Conservation (phyloP, 2,329 filamentous ascomycete species). For the Talaromyces amestolkiae region DNA sequence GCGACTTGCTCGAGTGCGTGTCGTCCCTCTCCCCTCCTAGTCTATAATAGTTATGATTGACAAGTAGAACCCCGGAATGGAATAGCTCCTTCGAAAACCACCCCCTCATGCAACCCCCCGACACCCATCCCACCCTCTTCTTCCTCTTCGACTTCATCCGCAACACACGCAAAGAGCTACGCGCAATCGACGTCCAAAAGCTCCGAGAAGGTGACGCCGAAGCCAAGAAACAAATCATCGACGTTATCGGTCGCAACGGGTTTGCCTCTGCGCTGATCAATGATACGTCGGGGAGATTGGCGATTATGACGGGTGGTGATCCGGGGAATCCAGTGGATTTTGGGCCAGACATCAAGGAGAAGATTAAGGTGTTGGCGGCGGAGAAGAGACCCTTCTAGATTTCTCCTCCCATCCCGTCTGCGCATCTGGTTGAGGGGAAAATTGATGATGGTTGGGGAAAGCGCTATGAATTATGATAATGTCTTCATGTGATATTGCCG, state of each 20-base stretch:
- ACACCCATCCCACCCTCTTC: slow-evolving; percentile 30
- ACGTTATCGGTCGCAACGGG: slow-evolving; percentile 30
- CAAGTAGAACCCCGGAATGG: not conserved
- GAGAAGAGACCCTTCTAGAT: not conserved
- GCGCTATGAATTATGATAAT: slow-evolving; percentile 19
- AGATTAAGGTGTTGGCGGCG: slow-evolving; percentile 25
- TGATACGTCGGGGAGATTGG: slow-evolving; percentile 30
- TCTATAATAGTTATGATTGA: not conserved
- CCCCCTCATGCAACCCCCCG: slow-evolving; percentile 33
- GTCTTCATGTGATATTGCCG: not conserved
- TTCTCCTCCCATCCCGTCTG: not conserved
- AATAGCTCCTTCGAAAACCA: slow-evolving; percentile 32
- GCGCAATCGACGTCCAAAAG: slow-evolving; percentile 27
- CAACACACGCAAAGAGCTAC: slow-evolving; percentile 57
- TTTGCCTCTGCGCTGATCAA: slow-evolving; percentile 30
- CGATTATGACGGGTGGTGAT: slow-evolving; percentile 31
- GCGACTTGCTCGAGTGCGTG: slow-evolving; percentile 28
- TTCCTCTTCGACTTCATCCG: slow-evolving; percentile 68
- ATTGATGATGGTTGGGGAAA: slow-evolving; percentile 19
- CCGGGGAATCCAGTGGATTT: slow-evolving; percentile 29
- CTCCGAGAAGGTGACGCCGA: slow-evolving; percentile 25
- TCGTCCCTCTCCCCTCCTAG: not conserved
- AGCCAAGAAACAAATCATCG: slow-evolving; percentile 21
- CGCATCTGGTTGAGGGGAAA: not conserved
- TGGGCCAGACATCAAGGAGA: slow-evolving; percentile 28